phyloP scores from a whole-genome alignment of 805 yeast genomes.

The Kuraishia ogatae region DNA sequence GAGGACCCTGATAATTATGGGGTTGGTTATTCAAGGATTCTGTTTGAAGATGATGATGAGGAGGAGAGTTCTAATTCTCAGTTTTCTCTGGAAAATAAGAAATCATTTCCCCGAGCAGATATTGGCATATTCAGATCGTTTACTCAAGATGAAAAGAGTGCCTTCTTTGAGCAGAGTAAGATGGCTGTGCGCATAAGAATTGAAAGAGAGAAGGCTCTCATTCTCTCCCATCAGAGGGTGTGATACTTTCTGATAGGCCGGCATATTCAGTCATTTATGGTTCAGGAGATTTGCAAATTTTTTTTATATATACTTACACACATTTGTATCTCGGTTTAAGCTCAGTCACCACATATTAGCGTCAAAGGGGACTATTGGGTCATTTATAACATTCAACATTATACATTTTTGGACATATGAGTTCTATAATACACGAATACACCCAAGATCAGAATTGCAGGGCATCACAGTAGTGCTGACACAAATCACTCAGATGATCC shows the following conservation, averaged over 20 bases:
- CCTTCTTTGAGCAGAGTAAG: constrained; percentile 21
- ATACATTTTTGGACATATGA: not conserved
- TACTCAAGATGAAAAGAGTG: constrained; percentile 16
- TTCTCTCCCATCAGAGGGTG: not conserved
- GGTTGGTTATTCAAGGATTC: not conserved
- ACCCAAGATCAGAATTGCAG: constrained; percentile 19
- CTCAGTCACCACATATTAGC: not conserved
- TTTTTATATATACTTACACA: not conserved
- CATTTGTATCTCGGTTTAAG: not conserved
- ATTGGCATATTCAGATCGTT: constrained; percentile 7
- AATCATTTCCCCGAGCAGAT: not conserved
- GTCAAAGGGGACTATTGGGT: not conserved
- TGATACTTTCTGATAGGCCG: too few species aligned
- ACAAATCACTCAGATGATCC: constrained; percentile 26
- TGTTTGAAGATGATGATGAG: not conserved
- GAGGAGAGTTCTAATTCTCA: not conserved
- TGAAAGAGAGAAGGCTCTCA: constrained; percentile 20
- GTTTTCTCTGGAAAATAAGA: not conserved
- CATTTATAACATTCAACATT: not conserved
- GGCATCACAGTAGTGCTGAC: constrained; percentile 31
- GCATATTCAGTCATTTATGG: too few species aligned
- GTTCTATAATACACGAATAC: not conserved
- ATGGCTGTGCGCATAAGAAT: constrained; percentile 24
- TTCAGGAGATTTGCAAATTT: too few species aligned
- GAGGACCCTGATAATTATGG: not conserved